Evolutionary conservation across 148 eudicot genomes (phyloP).

Genomic region (Polygonum aviculare): DNA sequence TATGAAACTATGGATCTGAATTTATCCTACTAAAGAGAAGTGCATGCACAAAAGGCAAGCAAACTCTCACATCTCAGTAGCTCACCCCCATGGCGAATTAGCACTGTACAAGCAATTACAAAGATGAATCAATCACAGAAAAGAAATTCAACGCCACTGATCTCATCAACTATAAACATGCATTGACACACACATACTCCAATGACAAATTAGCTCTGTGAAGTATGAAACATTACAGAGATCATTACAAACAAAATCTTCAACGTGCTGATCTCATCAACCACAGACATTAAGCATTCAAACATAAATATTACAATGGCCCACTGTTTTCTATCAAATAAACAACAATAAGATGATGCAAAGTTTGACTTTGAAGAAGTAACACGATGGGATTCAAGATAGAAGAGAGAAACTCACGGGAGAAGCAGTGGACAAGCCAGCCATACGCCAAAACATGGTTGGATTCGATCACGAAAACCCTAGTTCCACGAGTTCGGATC

Average conservation of each 20-base stretch:
- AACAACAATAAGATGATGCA: not conserved
- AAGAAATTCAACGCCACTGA: not conserved
- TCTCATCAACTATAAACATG: not conserved
- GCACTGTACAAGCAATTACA: not conserved
- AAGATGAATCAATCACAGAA: not conserved
- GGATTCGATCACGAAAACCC: conserved; percentile 19
- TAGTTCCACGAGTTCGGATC: conserved; percentile 25
- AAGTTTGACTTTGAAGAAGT: conserved; percentile 4
- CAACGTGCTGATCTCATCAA: not conserved
- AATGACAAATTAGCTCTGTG: not conserved
- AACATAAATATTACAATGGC: not conserved
- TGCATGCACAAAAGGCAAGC: not conserved
- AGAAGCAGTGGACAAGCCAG: conserved; percentile 87
- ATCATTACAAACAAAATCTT: not conserved
- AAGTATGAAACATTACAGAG: not conserved
- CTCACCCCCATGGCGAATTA: not conserved
- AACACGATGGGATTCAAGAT: conserved; percentile 8
- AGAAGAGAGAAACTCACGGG: conserved; percentile 39
- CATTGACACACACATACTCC: not conserved
- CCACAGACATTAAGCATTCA: not conserved
- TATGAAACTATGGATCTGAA: not conserved
- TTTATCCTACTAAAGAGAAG: not conserved
- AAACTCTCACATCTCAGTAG: not conserved
- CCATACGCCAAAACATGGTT: conserved; percentile 91
- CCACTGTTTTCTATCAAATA: not conserved